Conservation (phyloP, 139 green algal genomes). For the Tetratostichococcus sp. region DNA sequence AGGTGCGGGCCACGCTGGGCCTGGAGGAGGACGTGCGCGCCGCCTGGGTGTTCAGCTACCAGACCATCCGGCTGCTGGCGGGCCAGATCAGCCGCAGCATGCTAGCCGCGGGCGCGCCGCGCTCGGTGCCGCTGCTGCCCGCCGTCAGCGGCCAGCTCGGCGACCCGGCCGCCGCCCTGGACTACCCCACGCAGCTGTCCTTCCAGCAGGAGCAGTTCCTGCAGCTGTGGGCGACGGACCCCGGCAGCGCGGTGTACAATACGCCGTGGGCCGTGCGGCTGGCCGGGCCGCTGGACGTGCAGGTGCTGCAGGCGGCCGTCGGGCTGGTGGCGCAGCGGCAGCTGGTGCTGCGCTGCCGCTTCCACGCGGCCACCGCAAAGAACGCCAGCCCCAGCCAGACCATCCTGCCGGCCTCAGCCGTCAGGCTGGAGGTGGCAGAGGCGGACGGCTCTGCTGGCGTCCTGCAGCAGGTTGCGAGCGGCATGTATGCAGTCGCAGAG, state of each 20-base stretch:
- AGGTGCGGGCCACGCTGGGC: neutral
- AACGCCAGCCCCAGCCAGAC: too few species aligned
- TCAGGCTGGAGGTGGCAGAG: neutral
- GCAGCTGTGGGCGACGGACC: neutral
- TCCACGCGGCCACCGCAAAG: too few species aligned
- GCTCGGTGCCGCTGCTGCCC: neutral
- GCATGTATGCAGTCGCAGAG: neutral
- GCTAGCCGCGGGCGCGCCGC: neutral
- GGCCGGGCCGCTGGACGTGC: neutral
- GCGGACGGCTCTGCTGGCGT: too few species aligned
- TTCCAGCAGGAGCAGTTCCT: neutral
- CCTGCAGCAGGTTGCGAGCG: too few species aligned
- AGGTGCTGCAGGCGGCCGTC: neutral
- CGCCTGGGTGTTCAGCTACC: neutral
- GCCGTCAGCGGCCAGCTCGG: too few species aligned
- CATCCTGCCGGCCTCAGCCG: neutral
- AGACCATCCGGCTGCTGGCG: neutral
- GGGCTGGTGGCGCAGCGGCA: neutral
- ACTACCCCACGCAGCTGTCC: neutral
- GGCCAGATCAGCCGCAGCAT: neutral
- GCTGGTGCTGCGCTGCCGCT: neutral
- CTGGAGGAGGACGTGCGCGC: neutral
- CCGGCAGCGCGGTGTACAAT: neutral
- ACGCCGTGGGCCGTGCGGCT: neutral
- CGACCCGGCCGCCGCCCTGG: too few species aligned